phyloP scores from a whole-genome alignment of 805 yeast genomes.

The Lachancea fermentati region DNA sequence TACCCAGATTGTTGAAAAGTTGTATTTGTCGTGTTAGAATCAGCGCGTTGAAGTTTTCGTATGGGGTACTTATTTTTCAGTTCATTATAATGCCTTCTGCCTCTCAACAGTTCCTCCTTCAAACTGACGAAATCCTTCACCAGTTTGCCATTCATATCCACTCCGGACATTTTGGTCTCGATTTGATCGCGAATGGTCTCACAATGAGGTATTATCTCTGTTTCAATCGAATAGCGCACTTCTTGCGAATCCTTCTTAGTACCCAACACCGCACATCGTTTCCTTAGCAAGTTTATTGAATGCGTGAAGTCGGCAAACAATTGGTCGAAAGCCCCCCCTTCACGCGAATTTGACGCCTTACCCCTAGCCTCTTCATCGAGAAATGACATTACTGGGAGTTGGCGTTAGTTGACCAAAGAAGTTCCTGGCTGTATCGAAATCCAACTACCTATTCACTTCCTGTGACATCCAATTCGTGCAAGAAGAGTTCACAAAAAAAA shows the following conservation, averaged over 20 bases:
- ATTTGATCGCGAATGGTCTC: constrained; percentile 18
- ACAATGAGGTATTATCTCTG: constrained; percentile 19
- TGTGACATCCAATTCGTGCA: too few species aligned
- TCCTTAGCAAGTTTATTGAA: constrained; percentile 7
- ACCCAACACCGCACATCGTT: constrained; percentile 15
- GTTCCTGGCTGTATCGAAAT: too few species aligned
- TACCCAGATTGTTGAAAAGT: constrained; percentile 16
- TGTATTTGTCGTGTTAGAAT: constrained; percentile 6
- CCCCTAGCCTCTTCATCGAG: constrained; percentile 2
- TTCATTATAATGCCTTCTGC: constrained; percentile 45
- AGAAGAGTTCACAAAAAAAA: too few species aligned
- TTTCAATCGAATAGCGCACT: constrained; percentile 30
- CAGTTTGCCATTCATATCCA: constrained; percentile 34
- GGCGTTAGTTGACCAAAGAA: not conserved
- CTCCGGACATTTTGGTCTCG: constrained; percentile 6
- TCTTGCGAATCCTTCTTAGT: constrained; percentile 33
- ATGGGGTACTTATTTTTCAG: constrained; percentile 30
- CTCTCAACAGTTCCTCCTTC: constrained; percentile 38
- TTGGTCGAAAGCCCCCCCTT: constrained; percentile 2
- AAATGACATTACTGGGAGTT: constrained; percentile 3
- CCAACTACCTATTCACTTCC: too few species aligned
- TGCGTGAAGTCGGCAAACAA: constrained; percentile 3
- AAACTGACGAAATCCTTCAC: constrained; percentile 51
- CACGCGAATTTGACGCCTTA: not conserved
- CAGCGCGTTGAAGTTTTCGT: constrained; percentile 1